phyloP scores from a whole-genome alignment of 345 rosid genomes.

The Bretschneidera sinensis region DNA sequence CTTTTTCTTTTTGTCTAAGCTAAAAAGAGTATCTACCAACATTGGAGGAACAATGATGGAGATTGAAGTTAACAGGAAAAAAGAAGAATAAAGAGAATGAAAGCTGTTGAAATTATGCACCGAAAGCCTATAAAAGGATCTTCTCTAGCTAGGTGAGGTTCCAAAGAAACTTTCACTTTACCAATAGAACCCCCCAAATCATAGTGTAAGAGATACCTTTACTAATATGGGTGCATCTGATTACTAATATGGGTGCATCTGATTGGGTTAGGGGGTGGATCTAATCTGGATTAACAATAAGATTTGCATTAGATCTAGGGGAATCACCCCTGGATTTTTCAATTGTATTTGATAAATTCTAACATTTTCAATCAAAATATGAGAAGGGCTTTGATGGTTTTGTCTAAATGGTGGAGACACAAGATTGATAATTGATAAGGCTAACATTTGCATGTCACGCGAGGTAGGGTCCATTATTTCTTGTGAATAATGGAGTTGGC shows the following conservation, averaged over 20 bases:
- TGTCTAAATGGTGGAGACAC: conserved; percentile 6
- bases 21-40: conserved; percentile 3
- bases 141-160: conserved; percentile 31
- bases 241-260: background rate
- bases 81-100: conserved; percentile 23
- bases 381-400: background rate
- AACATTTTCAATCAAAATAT: too few species aligned
- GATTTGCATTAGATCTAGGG: too few species aligned
- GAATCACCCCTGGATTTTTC: too few species aligned
- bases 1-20: conserved; percentile 21
- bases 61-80: conserved; percentile 20
- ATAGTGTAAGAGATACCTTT: too few species aligned
- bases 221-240: too few species aligned
- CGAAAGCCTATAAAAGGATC: conserved; percentile 47
- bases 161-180: conserved; percentile 33
- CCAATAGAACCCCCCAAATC: conserved; percentile 2
- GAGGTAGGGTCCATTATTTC: conserved; percentile 20
- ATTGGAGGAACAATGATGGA: conserved; percentile 20
- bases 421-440: conserved; percentile 18
- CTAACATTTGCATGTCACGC: too few species aligned
- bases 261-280: too few species aligned
- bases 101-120: too few species aligned
- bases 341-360: too few species aligned
- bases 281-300: too few species aligned
- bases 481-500: conserved; percentile 11